phyloP scores from a whole-genome alignment of 2,329 filamentous ascomycete genomes.

The Fusarium cicatricum region DNA sequence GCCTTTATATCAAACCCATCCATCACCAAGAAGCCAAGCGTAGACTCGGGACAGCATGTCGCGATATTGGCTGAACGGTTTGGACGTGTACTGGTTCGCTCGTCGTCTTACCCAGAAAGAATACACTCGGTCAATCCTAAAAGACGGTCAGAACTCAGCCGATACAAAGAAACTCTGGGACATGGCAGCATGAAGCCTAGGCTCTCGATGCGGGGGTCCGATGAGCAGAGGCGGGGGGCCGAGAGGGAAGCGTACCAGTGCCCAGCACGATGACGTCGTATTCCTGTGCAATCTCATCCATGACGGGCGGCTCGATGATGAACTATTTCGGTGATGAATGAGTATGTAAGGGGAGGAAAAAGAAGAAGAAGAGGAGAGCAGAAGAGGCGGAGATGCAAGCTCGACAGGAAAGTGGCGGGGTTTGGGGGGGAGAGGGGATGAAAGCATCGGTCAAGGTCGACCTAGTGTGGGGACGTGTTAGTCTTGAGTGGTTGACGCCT shows the following conservation, averaged over 20 bases:
- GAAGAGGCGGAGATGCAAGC: conserved; percentile 36
- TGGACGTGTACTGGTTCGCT: not conserved
- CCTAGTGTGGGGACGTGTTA: conserved; percentile 35
- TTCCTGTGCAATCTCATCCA: conserved; percentile 98
- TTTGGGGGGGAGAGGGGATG: conserved; percentile 33
- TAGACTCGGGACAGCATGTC: not conserved
- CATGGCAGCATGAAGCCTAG: conserved; percentile 12
- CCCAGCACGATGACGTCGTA: conserved; percentile 99
- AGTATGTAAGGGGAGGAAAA: conserved; percentile 8
- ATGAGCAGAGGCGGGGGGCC: conserved; percentile 20
- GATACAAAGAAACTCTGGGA: not conserved
- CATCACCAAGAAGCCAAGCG: conserved; percentile 21
- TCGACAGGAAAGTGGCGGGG: conserved; percentile 41
- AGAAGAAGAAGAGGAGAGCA: conserved; percentile 14
- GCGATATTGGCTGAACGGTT: conserved; percentile 6
- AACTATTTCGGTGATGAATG: conserved; percentile 19
- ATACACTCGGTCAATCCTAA: conserved; percentile 97
- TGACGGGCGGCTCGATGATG: conserved; percentile 53
- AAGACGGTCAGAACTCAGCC: conserved; percentile 35
- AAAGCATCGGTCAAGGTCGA: conserved; percentile 36
- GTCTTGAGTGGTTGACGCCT: conserved; percentile 13
- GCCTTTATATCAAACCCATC: conserved; percentile 33
- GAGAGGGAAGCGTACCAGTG: conserved; percentile 74
- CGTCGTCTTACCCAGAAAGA: conserved; percentile 81
- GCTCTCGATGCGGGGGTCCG: conserved; percentile 37